These are phyloP conservation scores for Clitoria ternatea DNA, from an alignment of 306 rosid genomes.

Conservation along the genomic window DNA sequence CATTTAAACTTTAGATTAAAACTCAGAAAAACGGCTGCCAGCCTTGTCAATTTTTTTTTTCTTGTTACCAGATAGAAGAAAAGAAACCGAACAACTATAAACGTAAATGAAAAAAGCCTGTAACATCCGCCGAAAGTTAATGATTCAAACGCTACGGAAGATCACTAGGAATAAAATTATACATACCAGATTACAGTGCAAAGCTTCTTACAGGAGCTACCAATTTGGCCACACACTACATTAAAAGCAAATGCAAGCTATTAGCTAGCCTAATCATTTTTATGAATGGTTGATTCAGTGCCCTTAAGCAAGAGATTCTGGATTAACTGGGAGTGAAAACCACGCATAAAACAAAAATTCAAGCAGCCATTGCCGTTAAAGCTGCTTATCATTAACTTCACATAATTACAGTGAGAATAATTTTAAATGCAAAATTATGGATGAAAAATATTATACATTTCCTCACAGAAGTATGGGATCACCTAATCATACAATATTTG, in stretches of 20 bases:
- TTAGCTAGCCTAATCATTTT: neutral
- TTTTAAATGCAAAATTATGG: slow-evolving; percentile 43
- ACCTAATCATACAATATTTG: slow-evolving; percentile 33
- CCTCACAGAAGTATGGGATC: slow-evolving; percentile 18
- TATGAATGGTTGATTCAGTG: neutral
- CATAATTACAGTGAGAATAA: slow-evolving; percentile 18
- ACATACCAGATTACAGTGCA: too few species aligned
- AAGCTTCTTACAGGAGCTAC: too few species aligned
- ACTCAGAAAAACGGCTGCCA: too few species aligned
- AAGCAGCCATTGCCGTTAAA: slow-evolving; percentile 24
- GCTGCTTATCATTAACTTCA: slow-evolving; percentile 36
- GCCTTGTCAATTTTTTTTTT: too few species aligned
- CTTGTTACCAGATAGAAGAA: too few species aligned
- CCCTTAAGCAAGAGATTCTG: neutral
- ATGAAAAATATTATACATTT: slow-evolving; percentile 31
- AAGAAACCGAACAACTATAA: too few species aligned
- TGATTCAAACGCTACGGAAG: too few species aligned
- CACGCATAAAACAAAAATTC: slow-evolving; percentile 9
- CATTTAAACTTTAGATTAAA: too few species aligned
- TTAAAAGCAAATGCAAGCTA: neutral
- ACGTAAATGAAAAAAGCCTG: too few species aligned
- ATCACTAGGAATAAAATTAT: too few species aligned
- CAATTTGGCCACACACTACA: neutral
- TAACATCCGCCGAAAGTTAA: too few species aligned
- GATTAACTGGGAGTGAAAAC: neutral